Evolutionary conservation across 139 green algal species (phyloP).

Genomic region (Pseudopediastrum boryanum): DNA sequence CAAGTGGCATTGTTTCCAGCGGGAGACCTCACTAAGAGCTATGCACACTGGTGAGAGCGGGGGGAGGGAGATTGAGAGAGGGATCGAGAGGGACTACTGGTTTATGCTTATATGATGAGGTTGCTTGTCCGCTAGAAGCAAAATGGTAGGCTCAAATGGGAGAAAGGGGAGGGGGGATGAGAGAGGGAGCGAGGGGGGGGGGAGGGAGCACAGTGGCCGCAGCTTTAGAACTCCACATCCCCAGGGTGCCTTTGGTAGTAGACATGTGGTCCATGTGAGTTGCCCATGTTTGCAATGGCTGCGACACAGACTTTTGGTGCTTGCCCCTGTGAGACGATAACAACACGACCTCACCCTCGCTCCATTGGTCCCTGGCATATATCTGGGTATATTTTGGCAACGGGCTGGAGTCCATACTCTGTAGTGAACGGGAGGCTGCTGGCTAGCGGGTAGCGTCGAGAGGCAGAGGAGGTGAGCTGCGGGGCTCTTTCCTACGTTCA

Average conservation of each 20-base stretch:
- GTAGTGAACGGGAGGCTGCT: neutral
- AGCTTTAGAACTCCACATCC: neutral
- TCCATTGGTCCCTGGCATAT: neutral
- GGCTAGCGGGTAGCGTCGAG: too few relatives aligned
- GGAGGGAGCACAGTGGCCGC: neutral
- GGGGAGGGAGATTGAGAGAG: neutral
- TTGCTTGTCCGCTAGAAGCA: neutral
- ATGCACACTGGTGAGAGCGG: slow-evolving; percentile 35
- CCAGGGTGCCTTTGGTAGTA: neutral
- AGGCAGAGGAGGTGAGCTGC: too few relatives aligned
- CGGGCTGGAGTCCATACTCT: neutral
- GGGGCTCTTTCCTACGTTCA: too few relatives aligned
- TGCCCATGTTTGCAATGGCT: neutral
- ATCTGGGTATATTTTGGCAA: neutral
- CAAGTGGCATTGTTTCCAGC: slow-evolving; percentile 21
- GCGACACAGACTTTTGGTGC: neutral
- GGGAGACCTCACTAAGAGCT: slow-evolving; percentile 26
- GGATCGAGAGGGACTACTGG: neutral
- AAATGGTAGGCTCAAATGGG: neutral
- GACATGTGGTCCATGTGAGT: neutral
- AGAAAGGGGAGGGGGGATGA: neutral
- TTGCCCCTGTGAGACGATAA: neutral
- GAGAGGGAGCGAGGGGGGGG: neutral
- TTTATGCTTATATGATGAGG: neutral
- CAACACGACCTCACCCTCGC: neutral